Base-by-base conservation (phyloP, 140 eudicot species). In the Oenanthe javanica region DNA sequence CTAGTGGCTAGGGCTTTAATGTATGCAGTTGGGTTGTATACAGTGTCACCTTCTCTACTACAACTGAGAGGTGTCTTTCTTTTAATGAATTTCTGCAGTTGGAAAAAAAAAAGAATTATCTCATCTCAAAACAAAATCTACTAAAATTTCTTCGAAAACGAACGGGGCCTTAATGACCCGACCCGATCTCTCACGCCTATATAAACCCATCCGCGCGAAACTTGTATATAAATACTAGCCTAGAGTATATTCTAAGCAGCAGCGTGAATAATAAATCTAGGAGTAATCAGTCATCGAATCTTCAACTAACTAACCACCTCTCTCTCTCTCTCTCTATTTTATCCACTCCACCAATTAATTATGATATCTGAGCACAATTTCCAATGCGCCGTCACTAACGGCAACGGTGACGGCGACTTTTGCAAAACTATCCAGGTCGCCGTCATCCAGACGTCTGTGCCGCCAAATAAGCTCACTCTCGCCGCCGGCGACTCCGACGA, bases 371-470 rank as follows among this genome's bases (percentile, higher is more conserved):
- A 87, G 23, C 48, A 31, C 82, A 79, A 87, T 23, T 63, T 72
- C 63, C 82, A 70, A 81, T 3, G 69, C 69, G 69, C 69, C 69
- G 69, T 61, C 66, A 51, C 55, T 13, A 15, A 69, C 77, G 72
- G 59, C 42, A 31, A 45, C 82, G 79, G 31, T 72, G 77, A 74
- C 77, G 76, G 76, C 49, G 88, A 84, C 55, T 79, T 51, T 74
- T 84, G 87, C 85, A 84, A 82, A 77, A 87, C 83, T n/a, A 85
- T 83, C 49, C 86, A 88, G 48, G 84, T 89, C 79, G 86, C 84
- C 82, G 79, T 74, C 76, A 54, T 81, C 49, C 81, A 85, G 78
- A 82, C 49, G 0, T 74, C 15, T 2, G 9, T 31, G 48, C 76
- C 76, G 64, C 43, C 55, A 19, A 10, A 18, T 0, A 64, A 16